Conservation (phyloP, 192 early-diverging fungal genomes). For the Coemansia furcata region DNA sequence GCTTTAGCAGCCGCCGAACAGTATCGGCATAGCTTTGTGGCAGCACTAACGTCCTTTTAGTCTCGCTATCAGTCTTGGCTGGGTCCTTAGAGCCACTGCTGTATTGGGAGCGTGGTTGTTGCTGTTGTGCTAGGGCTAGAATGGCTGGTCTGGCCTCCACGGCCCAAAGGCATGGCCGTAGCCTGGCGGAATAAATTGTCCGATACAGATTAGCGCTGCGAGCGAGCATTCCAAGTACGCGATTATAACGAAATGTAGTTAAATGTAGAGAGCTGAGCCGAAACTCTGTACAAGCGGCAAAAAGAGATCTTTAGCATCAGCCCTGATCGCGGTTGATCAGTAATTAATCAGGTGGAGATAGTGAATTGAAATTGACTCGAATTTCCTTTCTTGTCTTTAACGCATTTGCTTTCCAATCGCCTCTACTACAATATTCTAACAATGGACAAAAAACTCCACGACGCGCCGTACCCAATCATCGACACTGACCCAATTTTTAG, state of each 20-base stretch:
- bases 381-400: not conserved
- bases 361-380: not conserved
- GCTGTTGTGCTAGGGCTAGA: not conserved
- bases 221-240: not conserved
- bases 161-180: not conserved
- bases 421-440: not conserved
- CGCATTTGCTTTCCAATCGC: not conserved
- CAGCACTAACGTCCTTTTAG: constrained; percentile 4
- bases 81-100: constrained; percentile 12
- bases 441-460: constrained; percentile 21
- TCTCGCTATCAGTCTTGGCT: not conserved
- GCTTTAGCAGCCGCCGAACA: constrained; percentile 12
- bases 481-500: constrained; percentile 89
- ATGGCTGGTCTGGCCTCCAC: not conserved
- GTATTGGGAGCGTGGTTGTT: constrained; percentile 1
- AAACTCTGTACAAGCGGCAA: not conserved
- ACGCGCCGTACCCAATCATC: constrained; percentile 77
- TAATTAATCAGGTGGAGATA: not conserved
- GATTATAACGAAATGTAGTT: not conserved
- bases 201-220: not conserved
- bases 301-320: not conserved
- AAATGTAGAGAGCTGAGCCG: not conserved
- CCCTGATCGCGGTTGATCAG: not conserved
- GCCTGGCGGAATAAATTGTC: not conserved
- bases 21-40: constrained; percentile 21